Evolutionary conservation across 495 filamentous ascomycete genomes (phyloP).

Genomic region (Talaromyces liani): DNA sequence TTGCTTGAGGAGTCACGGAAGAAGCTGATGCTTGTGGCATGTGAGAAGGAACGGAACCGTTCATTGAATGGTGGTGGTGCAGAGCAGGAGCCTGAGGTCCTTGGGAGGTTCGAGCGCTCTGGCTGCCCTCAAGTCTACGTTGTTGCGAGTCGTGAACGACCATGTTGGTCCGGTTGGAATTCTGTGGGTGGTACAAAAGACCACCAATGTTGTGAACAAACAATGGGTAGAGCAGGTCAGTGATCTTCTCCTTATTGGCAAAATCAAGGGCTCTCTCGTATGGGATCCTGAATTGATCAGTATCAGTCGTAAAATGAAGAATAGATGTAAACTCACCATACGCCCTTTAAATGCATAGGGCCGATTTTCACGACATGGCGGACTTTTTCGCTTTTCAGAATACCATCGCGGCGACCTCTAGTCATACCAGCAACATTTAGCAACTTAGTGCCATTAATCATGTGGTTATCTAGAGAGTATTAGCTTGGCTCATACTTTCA

Average conservation of each 20-base stretch:
- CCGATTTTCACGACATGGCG: conserved; percentile 98
- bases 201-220: conserved; percentile 98
- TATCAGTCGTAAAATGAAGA: background rate
- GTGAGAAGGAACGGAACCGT: conserved; percentile 52
- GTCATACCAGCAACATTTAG: conserved; percentile 98
- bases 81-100: conserved; percentile 61
- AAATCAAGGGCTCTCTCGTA: conserved; percentile 95
- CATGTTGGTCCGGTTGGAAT: conserved; percentile 70
- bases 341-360: conserved; percentile 97
- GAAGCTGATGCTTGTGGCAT: conserved; percentile 55
- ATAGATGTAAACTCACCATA: conserved; percentile 62
- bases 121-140: conserved; percentile 48
- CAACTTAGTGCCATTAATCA: conserved; percentile 98
- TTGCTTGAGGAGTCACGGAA: conserved; percentile 69
- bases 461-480: conserved; percentile 74
- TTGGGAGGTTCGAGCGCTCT: conserved; percentile 34
- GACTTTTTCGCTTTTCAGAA: conserved; percentile 95
- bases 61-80: conserved; percentile 74
- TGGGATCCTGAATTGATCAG: conserved; percentile 65
- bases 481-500: conserved; percentile 6
- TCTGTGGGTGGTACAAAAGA: conserved; percentile 88
- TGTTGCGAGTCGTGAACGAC: conserved; percentile 83
- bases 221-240: conserved; percentile 86
- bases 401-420: conserved; percentile 87
- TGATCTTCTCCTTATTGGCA: conserved; percentile 99